Evolutionary conservation across 2,329 filamentous ascomycete genomes (phyloP), one percentile per base, ranked within the genome.

Genomic region (Colletotrichum melonis): DNA sequence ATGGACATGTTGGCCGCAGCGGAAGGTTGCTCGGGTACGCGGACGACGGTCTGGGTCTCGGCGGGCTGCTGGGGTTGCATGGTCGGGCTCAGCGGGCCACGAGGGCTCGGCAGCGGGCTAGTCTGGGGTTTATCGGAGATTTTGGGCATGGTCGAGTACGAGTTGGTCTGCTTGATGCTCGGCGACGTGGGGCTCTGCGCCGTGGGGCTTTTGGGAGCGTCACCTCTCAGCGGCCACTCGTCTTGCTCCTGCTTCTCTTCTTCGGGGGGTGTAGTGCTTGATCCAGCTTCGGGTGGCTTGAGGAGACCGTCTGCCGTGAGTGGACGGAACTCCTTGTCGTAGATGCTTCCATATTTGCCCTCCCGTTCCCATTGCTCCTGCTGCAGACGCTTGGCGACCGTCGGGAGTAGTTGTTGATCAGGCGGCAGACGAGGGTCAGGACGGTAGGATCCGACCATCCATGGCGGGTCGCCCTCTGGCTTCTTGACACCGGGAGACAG

Each of bases 321-420:
- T 6, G 95, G 92, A 22, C 93, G 91, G 84, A 98, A 97, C 73
- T 97, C 92, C 75, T 91, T 94, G 83, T 98, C 95, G 80, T 98
- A 98, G 30, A 93, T 88, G 72, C 91, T 94, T 4, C 95, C 95
- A 75, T 94, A 94, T 76, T 94, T 95, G 75, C 95, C 95, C 82
- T 98, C 94, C 77, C 92, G 94, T 83, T 97, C 95, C 95, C 95
- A 98, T 81, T 96, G 94, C 82, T 98, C 95, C 84, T 98, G 96
- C 81, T 97, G 94, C 82, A 98, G 88, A 69, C 94, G 90, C 78
- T 93, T 95, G 14, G 97, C 97, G 75, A 98, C 95, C 0, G 97
- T 98, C 1, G 97, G 97, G 12, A 99, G 90, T 66, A 99, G 92
- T 80, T 99, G 97, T 82, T 99, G 94, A 75, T 99, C 97, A 0